These are phyloP conservation scores for Dryas drummondii DNA, from an alignment of 306 rosid genomes.

Conservation along the genomic window DNA sequence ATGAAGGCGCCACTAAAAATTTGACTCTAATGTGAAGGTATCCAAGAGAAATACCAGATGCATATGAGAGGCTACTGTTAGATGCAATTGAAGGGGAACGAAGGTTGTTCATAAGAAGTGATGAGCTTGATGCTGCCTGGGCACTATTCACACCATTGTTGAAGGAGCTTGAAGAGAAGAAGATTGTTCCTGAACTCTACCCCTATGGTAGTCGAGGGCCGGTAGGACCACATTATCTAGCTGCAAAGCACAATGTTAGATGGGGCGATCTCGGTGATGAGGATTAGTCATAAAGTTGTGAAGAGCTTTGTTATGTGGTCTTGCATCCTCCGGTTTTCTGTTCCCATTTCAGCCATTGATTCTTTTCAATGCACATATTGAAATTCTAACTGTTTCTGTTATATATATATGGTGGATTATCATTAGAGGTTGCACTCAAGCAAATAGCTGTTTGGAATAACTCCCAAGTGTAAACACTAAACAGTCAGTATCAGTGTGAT, in stretches of 20 bases:
- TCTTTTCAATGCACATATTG: neutral
- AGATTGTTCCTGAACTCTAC: slow-evolving; percentile 89
- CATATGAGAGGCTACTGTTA: slow-evolving; percentile 85
- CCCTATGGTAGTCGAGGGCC: slow-evolving; percentile 97
- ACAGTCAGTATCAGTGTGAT: too few species aligned
- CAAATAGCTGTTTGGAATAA: neutral
- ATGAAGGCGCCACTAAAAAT: slow-evolving; percentile 1
- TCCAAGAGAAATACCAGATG: slow-evolving; percentile 85
- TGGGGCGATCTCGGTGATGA: slow-evolving; percentile 82
- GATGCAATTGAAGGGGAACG: slow-evolving; percentile 97
- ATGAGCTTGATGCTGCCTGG: slow-evolving; percentile 98
- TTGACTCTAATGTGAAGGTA: slow-evolving; percentile 55
- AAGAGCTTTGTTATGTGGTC: neutral
- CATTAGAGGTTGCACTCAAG: neutral
- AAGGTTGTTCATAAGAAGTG: slow-evolving; percentile 89
- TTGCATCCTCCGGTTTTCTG: neutral
- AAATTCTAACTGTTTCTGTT: neutral
- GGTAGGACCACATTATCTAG: slow-evolving; percentile 90
- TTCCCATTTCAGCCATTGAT: slow-evolving; percentile 1
- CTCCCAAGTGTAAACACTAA: too few species aligned
- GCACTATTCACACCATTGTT: slow-evolving; percentile 81
- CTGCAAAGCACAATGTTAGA: slow-evolving; percentile 80
- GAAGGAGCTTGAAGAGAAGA: slow-evolving; percentile 80
- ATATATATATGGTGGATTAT: neutral
- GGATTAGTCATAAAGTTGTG: slow-evolving; percentile 31